Percentiles rank a stretch among this genome's conserved stretches.
phyloP scores from a whole-genome alignment of 2,329 filamentous ascomycete genomes.

The Tolypocladium endophyticum region DNA sequence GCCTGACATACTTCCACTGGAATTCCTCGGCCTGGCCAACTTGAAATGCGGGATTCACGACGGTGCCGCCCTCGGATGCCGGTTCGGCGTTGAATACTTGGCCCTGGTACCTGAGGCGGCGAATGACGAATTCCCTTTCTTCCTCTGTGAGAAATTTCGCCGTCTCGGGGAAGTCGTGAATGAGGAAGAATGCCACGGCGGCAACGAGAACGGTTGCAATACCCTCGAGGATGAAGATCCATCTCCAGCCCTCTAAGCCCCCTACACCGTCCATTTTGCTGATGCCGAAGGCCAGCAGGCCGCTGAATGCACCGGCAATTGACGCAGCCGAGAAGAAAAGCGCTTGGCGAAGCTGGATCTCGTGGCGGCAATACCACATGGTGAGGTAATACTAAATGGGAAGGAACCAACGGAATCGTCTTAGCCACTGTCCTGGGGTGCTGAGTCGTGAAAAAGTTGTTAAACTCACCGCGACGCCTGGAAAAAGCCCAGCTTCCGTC shows the following conservation, averaged over 20 bases:
- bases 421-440: not conserved
- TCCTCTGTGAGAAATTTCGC: constrained; percentile 62
- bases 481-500: constrained; percentile 57
- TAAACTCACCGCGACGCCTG: constrained; percentile 42
- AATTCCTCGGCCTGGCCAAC: constrained; percentile 64
- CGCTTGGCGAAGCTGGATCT: constrained; percentile 46
- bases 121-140: constrained; percentile 61
- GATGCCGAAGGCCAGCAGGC: constrained; percentile 60
- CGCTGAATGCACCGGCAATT: constrained; percentile 67
- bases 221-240: constrained; percentile 62
- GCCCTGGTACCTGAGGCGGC: constrained; percentile 57
- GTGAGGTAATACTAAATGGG: constrained; percentile 37
- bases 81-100: constrained; percentile 11
- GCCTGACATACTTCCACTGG: constrained; percentile 62
- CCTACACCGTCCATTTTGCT: constrained; percentile 58
- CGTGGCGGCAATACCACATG: constrained; percentile 49
- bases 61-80: not conserved
- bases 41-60: constrained; percentile 10
- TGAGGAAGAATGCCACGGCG: constrained; percentile 54
- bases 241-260: constrained; percentile 48
- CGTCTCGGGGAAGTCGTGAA: constrained; percentile 74
- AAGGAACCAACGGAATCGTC: not conserved
- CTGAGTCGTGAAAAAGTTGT: too few species aligned
- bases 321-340: constrained; percentile 79
- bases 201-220: constrained; percentile 60